A percentile compares a stretch with the other conserved stretches of the same genome.
Evolutionary conservation across 129 eudicot species (phyloP).

Genomic region (Helichrysum umbraculigerum): DNA sequence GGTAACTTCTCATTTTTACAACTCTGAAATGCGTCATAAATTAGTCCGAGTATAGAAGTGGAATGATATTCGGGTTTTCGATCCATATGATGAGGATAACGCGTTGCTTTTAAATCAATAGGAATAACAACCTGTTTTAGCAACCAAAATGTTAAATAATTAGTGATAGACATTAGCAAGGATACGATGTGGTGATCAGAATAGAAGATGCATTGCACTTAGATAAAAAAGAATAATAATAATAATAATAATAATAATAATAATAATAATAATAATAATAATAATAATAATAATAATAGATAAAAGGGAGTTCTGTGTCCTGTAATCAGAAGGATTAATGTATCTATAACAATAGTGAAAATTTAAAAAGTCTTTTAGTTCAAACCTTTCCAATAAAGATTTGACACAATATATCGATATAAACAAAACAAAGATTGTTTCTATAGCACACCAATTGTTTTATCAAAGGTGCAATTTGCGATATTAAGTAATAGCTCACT

Average conservation of each 20-base stretch:
- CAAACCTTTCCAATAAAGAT: neutral
- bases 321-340: neutral
- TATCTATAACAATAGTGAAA: neutral
- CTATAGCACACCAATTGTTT: neutral
- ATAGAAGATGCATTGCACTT: neutral
- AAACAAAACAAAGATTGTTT: neutral
- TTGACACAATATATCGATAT: neutral
- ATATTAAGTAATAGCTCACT: neutral
- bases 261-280: too few relatives aligned
- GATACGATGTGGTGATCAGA: neutral
- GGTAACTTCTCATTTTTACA: conserved; percentile 31
- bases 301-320: neutral
- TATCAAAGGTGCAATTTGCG: neutral
- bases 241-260: too few relatives aligned
- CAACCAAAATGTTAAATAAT: neutral
- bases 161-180: neutral
- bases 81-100: conserved; percentile 32
- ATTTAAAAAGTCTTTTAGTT: neutral
- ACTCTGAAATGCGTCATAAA: conserved; percentile 32
- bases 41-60: conserved; percentile 32
- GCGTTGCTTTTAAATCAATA: conserved; percentile 23
- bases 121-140: conserved; percentile 34
- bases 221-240: too few relatives aligned
- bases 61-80: conserved; percentile 30
- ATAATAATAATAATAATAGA: too few relatives aligned